Conservation (phyloP, 148 eudicot genomes). For the Rhododendron molle region DNA sequence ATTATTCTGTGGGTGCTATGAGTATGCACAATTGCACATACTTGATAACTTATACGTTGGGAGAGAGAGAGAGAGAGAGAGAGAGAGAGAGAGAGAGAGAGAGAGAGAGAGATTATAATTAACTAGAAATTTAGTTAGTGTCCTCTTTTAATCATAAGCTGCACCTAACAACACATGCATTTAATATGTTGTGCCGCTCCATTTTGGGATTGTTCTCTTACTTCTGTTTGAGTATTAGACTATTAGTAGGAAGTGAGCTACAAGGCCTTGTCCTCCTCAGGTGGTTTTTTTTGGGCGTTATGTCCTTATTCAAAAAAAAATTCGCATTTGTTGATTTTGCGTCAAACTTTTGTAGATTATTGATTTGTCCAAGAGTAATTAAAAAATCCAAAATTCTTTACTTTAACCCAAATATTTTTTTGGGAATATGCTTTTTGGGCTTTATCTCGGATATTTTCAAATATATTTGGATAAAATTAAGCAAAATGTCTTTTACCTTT, state of each 20-base stretch:
- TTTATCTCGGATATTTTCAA: no score
- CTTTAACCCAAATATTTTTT: no score
- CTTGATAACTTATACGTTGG: background rate
- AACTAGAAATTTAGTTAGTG: background rate
- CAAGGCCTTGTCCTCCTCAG: no score
- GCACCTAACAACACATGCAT: background rate
- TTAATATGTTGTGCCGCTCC: background rate
- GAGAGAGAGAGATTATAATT: background rate
- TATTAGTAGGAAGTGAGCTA: background rate
- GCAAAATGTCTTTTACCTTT: no score
- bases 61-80: background rate
- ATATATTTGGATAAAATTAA: no score
- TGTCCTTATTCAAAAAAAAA: no score
- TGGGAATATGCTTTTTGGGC: no score
- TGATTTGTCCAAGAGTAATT: no score
- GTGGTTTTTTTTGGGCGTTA: no score
- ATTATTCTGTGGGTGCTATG: slow-evolving; percentile 7
- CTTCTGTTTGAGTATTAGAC: background rate
- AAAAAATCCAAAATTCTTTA: no score
- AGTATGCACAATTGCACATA: background rate
- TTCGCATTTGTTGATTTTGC: no score
- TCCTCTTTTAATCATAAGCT: slow-evolving; percentile 5
- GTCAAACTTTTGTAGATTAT: no score
- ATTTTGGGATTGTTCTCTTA: background rate
- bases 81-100: background rate